These are phyloP conservation scores for Coniosporium uncinatum DNA, from an alignment of 2,329 filamentous ascomycete species.

Conservation along the genomic window DNA sequence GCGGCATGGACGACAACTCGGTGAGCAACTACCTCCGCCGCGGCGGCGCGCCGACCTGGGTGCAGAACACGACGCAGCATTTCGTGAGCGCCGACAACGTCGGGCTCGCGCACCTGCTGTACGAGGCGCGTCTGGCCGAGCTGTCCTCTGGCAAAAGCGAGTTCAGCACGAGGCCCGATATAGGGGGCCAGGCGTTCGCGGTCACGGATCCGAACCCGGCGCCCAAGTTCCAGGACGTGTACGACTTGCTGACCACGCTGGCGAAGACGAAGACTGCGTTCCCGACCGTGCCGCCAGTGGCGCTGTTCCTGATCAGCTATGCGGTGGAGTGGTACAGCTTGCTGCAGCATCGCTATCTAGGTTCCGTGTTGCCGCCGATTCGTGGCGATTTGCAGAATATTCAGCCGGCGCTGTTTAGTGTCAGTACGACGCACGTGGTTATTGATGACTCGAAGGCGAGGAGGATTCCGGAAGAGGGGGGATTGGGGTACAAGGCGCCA, in stretches of 20 bases:
- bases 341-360: conserved; percentile 12
- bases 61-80: conserved; percentile 39
- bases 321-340: background rate
- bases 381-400: conserved; percentile 26
- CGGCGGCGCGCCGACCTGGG: conserved; percentile 32
- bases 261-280: background rate
- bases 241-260: conserved; percentile 20
- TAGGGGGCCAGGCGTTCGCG: conserved; percentile 40
- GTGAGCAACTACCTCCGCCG: background rate
- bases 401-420: conserved; percentile 28
- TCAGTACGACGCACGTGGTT: conserved; percentile 24
- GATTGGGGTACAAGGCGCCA: background rate
- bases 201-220: conserved; percentile 46
- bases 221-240: conserved; percentile 32
- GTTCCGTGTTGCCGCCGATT: conserved; percentile 18
- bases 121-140: conserved; percentile 47
- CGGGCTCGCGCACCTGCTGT: conserved; percentile 46
- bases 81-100: conserved; percentile 47
- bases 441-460: conserved; percentile 30
- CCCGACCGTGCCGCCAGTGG: background rate
- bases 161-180: too few species aligned
- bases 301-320: background rate
- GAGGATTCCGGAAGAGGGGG: too few species aligned
- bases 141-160: conserved; percentile 24
- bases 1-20: conserved; percentile 33